Evolutionary conservation across 768 basidiomycete species (phyloP).

Genomic region (Melanogaster broomeanus): DNA sequence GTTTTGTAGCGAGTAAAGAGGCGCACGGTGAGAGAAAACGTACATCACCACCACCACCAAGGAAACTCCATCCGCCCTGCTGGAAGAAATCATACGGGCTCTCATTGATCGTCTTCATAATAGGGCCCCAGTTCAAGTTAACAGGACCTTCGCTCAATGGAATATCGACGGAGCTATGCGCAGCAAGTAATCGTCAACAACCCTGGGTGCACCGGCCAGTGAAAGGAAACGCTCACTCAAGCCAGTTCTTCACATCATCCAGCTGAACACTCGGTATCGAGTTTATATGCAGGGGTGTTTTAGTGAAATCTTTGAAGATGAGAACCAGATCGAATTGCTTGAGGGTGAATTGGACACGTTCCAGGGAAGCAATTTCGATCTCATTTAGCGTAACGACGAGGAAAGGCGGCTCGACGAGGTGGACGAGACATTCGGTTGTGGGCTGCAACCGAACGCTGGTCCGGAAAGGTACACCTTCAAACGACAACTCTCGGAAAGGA

Average conservation of each 20-base stretch:
- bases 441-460: conserved; percentile 94
- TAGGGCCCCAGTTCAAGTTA: conserved; percentile 96
- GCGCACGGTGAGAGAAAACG: conserved; percentile 22
- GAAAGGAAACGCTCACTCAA: conserved; percentile 67
- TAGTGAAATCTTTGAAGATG: conserved; percentile 95
- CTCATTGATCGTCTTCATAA: conserved; percentile 99
- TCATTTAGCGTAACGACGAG: conserved; percentile 92
- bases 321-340: conserved; percentile 98
- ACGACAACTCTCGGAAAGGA: conserved; percentile 96
- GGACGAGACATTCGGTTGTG: conserved; percentile 94
- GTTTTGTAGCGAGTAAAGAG: conserved; percentile 36
- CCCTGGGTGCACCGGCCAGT: not conserved
- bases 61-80: conserved; percentile 97
- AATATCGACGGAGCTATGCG: conserved; percentile 90
- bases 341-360: conserved; percentile 93
- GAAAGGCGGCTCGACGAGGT: conserved; percentile 94
- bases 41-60: conserved; percentile 71
- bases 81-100: conserved; percentile 95
- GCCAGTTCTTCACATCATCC: conserved; percentile 99
- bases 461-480: conserved; percentile 95
- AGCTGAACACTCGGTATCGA: conserved; percentile 88
- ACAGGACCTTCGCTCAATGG: conserved; percentile 94
- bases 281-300: conserved; percentile 91
- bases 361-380: conserved; percentile 95
- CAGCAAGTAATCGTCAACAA: not conserved